phyloP scores from a whole-genome alignment of 192 early-diverging fungal species.

The Coemansia sp. region DNA sequence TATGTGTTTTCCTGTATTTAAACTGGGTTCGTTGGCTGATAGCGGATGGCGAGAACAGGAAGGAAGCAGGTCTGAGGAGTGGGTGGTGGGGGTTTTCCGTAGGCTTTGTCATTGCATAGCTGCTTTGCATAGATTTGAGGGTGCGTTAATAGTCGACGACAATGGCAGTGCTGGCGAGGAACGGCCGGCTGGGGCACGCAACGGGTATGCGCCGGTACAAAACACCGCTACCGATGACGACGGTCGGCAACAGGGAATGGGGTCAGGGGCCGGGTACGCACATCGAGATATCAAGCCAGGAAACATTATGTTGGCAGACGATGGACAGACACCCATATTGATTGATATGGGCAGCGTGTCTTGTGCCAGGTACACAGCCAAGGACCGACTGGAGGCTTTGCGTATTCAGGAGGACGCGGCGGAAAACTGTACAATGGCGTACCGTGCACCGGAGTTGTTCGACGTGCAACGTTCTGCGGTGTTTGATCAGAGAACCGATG shows the following conservation, averaged over 20 bases:
- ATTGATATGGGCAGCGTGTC: conserved; percentile 77
- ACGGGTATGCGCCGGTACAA: background rate
- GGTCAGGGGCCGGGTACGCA: conserved; percentile 51
- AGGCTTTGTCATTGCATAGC: conserved; percentile 62
- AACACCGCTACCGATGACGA: background rate
- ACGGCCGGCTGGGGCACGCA: background rate
- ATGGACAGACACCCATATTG: conserved; percentile 65
- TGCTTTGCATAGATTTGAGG: conserved; percentile 58
- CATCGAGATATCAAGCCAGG: conserved; percentile 79
- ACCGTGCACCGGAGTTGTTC: conserved; percentile 77
- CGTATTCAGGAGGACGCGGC: conserved; percentile 72
- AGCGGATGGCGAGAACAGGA: conserved; percentile 55
- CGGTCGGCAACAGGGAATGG: background rate
- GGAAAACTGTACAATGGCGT: conserved; percentile 70
- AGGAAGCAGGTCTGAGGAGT: conserved; percentile 56
- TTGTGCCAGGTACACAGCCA: conserved; percentile 58
- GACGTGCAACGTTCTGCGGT: conserved; percentile 65
- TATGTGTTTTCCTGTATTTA: conserved; percentile 72
- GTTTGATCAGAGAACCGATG: conserved; percentile 71
- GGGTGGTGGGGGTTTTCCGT: conserved; percentile 61
- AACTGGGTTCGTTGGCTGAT: conserved; percentile 60
- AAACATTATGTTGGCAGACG: conserved; percentile 69
- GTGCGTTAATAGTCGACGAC: background rate
- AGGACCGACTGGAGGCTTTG: conserved; percentile 61
- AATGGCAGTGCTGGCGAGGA: no score